phyloP scores from a whole-genome alignment of 2,329 filamentous ascomycete species.

The Colletotrichum zoysiae region DNA sequence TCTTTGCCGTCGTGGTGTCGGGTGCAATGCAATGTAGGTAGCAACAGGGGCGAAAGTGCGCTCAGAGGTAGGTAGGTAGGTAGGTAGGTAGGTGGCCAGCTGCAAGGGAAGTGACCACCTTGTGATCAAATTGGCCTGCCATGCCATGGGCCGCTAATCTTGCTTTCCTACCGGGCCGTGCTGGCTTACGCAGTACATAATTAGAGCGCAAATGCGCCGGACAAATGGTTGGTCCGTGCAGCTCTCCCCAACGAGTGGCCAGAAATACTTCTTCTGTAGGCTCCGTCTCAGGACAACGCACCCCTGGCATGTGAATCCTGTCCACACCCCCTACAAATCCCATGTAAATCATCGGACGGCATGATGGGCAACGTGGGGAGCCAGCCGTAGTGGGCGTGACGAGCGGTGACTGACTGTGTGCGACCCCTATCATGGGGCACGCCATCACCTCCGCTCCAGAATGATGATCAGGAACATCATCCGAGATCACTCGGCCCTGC shows the following conservation, averaged over 20 bases:
- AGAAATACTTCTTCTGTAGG: conserved; percentile 4
- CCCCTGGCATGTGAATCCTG: conserved; percentile 39
- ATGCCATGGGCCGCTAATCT: conserved; percentile 40
- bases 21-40: conserved; percentile 22
- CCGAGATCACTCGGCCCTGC: conserved; percentile 5
- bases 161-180: conserved; percentile 28
- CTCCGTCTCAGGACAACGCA: conserved; percentile 37
- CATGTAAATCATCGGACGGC: conserved; percentile 31
- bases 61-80: conserved; percentile 11
- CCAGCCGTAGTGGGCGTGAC: neutral
- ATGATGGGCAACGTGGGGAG: conserved; percentile 31
- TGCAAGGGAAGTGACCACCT: conserved; percentile 40
- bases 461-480: neutral
- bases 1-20: neutral
- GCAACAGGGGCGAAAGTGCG: conserved; percentile 34
- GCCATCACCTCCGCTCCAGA: neutral
- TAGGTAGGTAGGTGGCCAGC: conserved; percentile 21
- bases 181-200: neutral
- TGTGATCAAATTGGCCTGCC: conserved; percentile 40
- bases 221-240: conserved; percentile 38
- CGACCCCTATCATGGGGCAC: neutral
- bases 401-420: neutral
- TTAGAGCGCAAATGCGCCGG: conserved; percentile 34
- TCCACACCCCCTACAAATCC: conserved; percentile 13
- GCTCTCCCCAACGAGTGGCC: conserved; percentile 12